phyloP scores from a whole-genome alignment of 306 rosid genomes.

The Dryas octopetala region DNA sequence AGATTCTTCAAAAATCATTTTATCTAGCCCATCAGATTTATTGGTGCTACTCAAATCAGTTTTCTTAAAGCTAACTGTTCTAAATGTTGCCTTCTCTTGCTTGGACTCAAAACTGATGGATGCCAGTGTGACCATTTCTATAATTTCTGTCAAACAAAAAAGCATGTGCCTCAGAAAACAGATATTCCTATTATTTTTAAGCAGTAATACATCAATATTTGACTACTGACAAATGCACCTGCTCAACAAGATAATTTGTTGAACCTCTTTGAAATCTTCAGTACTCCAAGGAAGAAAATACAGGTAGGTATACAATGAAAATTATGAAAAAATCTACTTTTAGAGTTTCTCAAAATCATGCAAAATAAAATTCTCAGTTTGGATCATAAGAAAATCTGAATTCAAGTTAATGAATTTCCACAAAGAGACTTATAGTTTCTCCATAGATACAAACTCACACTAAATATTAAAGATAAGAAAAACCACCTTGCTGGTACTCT shows the following conservation, averaged over 20 bases:
- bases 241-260: no score
- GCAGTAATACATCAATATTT: not conserved
- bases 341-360: not conserved
- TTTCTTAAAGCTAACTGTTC: slow-evolving; percentile 40
- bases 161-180: slow-evolving; percentile 1
- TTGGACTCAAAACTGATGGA: slow-evolving; percentile 32
- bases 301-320: not conserved
- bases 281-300: not conserved
- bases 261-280: no score
- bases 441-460: not conserved
- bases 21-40: slow-evolving; percentile 24
- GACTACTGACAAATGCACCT: no score
- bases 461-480: not conserved
- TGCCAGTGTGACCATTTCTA: slow-evolving; percentile 33
- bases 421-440: not conserved
- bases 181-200: not conserved
- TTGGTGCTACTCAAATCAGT: slow-evolving; percentile 18
- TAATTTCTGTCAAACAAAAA: slow-evolving; percentile 6
- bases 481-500: no score
- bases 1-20: slow-evolving; percentile 35
- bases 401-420: not conserved
- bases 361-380: not conserved
- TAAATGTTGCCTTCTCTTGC: slow-evolving; percentile 31
- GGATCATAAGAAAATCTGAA: not conserved
- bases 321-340: not conserved